These are phyloP conservation scores for Kazachstania viticola DNA, from an alignment of 805 yeast species.

Conservation along the genomic window DNA sequence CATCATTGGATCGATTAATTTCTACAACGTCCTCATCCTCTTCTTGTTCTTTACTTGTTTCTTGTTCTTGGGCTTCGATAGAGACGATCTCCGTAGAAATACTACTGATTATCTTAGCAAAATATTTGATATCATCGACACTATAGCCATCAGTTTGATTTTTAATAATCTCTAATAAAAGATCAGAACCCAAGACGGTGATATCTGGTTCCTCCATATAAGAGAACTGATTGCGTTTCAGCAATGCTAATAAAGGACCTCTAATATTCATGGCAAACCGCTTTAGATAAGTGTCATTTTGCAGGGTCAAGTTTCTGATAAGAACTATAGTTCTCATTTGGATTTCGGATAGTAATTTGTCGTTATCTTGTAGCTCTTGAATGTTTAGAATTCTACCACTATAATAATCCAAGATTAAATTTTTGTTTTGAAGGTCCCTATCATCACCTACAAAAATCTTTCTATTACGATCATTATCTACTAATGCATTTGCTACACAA, in stretches of 20 bases:
- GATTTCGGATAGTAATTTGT: conserved; percentile 6
- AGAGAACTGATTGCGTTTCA: conserved; percentile 6
- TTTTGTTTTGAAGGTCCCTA: conserved; percentile 2
- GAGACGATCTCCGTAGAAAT: conserved; percentile 7
- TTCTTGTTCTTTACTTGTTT: conserved; percentile 1
- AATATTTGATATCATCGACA: conserved; percentile 5
- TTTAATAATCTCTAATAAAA: conserved; percentile 13
- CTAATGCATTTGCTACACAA: conserved; percentile 24
- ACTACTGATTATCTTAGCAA: conserved; percentile 7
- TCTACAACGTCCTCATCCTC: conserved; percentile 6
- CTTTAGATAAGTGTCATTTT: conserved; percentile 10
- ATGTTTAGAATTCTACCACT: conserved; percentile 11
- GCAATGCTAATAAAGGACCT: conserved; percentile 9
- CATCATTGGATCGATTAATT: conserved; percentile 1
- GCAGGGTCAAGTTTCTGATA: conserved; percentile 20
- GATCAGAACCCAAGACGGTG: conserved; percentile 12
- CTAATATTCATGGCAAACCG: conserved; percentile 8
- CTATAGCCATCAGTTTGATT: conserved; percentile 3
- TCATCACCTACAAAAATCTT: conserved; percentile 6
- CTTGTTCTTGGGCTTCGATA: conserved; percentile 3
- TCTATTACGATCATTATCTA: conserved; percentile 24
- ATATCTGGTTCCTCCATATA: conserved; percentile 10
- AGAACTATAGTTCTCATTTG: conserved; percentile 21
- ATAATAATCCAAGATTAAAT: conserved; percentile 10
- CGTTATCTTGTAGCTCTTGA: conserved; percentile 4